Base-by-base conservation (phyloP, 305 asterid genomes). In the Rubia tinctorum region DNA sequence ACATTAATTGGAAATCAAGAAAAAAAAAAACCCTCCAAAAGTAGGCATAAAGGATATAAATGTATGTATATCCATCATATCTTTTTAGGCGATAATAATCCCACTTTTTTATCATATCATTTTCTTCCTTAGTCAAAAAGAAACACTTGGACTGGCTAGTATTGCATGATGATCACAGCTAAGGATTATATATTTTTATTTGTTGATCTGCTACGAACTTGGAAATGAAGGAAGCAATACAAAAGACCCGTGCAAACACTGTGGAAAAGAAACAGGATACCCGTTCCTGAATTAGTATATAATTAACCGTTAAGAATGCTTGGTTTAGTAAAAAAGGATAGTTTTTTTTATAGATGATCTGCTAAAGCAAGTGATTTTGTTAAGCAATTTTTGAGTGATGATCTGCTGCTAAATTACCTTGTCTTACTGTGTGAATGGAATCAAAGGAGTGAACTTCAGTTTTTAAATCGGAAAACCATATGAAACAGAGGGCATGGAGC, bases 81-180 rank as follows among this genome's bases (percentile, higher is more conserved):
- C 13, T 58, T 78, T 78, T 75, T 68, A 39, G 71, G 61, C 64
- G 77, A 75, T 18, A 53, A 75, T 56, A 73, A 78, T 78, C 18
- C 58, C 40, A 75, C 45, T 22, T 58, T 58, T 58, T 58, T 8
- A 58, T 58, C 34, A 58, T 58, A 22, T n/a, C 34, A 58, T 58
- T 11, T n/a, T 66, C 39, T 66, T 40, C 64, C 55, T 75, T 69
- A 66, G 85, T 75, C 80, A 78, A 82, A 81, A 81, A 66, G 76
- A 60, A 30, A 59, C 64, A 18, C 51, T 69, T 25, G 25, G 72
- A 64, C 63, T 45, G 34, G 71, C 0, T 51, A 6, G 59, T 53
- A 53, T 53, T 66, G 25, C 71, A 66, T 66, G 17, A 22, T 44
- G 45, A 17, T 53, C 23, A 17, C 23, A 53, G 2, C 22, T 6